Conservation (phyloP, 2,329 filamentous ascomycete genomes). For the Akanthomyces lecanii region DNA sequence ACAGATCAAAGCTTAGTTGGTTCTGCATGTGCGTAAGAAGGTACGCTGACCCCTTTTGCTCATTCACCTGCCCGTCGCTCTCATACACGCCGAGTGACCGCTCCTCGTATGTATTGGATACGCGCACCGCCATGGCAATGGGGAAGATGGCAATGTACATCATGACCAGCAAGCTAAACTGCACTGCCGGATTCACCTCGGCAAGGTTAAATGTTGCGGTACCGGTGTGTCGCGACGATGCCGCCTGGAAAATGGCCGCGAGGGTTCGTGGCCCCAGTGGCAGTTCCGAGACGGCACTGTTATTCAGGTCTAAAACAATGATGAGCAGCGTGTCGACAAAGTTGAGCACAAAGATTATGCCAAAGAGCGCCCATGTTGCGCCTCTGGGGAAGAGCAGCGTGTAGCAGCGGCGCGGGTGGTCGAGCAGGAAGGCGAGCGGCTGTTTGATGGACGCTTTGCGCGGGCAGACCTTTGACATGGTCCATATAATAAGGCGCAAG, state of each 20-base stretch:
- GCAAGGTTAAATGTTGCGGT: conserved; percentile 46
- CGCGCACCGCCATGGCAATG: conserved; percentile 57
- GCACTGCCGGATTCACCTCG: conserved; percentile 48
- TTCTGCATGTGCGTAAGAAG: conserved; percentile 33
- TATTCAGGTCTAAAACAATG: conserved; percentile 46
- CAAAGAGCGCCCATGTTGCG: conserved; percentile 56
- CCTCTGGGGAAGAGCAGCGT: conserved; percentile 57
- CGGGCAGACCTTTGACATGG: conserved; percentile 36
- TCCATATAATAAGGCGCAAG: conserved; percentile 56
- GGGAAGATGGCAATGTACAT: conserved; percentile 63
- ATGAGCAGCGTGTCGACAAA: conserved; percentile 53
- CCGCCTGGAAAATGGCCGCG: conserved; percentile 56
- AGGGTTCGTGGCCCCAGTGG: conserved; percentile 45
- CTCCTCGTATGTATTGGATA: conserved; percentile 59
- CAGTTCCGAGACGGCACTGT: conserved; percentile 43
- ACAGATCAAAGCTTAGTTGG: conserved; percentile 38
- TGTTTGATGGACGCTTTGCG: too few relatives aligned
- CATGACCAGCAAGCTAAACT: conserved; percentile 58
- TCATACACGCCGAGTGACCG: conserved; percentile 56
- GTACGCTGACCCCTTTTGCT: conserved; percentile 26
- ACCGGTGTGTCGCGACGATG: conserved; percentile 43
- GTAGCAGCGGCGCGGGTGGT: conserved; percentile 60
- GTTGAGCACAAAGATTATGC: conserved; percentile 49
- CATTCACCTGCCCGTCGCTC: conserved; percentile 27
- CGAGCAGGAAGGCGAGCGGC: conserved; percentile 46